Evolutionary conservation across 192 early-diverging fungal species (phyloP).

Genomic region (Umbelopsis vinacea): DNA sequence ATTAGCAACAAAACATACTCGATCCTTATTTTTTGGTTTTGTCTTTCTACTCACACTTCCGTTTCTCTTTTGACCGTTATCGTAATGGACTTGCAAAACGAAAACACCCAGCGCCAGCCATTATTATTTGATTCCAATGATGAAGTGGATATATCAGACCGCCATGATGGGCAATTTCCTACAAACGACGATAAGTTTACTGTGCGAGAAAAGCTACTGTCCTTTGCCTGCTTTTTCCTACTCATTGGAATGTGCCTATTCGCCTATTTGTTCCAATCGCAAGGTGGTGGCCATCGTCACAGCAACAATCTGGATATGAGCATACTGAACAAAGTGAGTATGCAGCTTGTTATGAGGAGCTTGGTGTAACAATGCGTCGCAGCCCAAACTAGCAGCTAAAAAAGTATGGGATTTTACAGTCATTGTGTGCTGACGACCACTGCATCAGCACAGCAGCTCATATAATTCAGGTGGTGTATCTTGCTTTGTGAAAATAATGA

Average conservation of each 20-base stretch:
- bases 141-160: background rate
- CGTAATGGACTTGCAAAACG: background rate
- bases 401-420: background rate
- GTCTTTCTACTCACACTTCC: too few relatives aligned
- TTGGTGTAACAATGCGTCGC: background rate
- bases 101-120: background rate
- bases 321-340: background rate
- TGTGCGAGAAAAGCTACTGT: background rate
- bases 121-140: conserved; percentile 3
- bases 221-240: background rate
- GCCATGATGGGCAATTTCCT: background rate
- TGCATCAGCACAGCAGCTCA: background rate
- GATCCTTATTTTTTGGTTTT: background rate
- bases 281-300: background rate
- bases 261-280: background rate
- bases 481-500: background rate
- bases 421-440: background rate
- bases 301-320: background rate
- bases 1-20: background rate
- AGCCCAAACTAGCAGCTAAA: background rate
- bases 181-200: background rate
- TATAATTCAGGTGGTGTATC: background rate
- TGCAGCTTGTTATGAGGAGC: background rate
- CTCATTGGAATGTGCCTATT: background rate
- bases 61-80: too few relatives aligned